A percentile compares a stretch with the other conserved stretches of the same genome.
Evolutionary conservation across 257 asterid species (phyloP).

Genomic region (Forsythia viridissima): DNA sequence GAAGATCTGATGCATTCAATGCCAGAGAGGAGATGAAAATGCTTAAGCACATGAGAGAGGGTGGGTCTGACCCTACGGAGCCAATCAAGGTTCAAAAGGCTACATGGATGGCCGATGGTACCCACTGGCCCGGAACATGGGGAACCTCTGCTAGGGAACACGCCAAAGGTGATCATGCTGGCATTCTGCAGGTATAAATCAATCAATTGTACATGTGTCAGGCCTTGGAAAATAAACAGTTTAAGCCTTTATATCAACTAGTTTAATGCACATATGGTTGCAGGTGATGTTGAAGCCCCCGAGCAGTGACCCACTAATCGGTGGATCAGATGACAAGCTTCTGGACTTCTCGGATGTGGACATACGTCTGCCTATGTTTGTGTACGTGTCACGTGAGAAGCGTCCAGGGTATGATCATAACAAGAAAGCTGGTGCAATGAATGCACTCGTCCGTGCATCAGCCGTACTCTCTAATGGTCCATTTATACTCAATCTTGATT

Average conservation of each 20-base stretch:
- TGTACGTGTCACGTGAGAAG: slow-evolving; percentile 58
- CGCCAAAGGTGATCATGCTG: slow-evolving; percentile 64
- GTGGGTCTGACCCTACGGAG: slow-evolving; percentile 45
- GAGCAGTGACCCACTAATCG: slow-evolving; percentile 46
- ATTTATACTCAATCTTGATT: slow-evolving; percentile 64
- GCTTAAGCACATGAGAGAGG: slow-evolving; percentile 51
- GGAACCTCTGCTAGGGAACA: slow-evolving; percentile 41
- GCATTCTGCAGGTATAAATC: slow-evolving; percentile 48
- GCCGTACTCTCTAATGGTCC: slow-evolving; percentile 62
- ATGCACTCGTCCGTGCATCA: slow-evolving; percentile 63
- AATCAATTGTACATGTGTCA: background rate
- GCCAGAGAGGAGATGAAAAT: slow-evolving; percentile 61
- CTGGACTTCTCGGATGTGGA: slow-evolving; percentile 57
- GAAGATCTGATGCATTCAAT: slow-evolving; percentile 61
- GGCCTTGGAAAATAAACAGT: background rate
- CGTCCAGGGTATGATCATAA: slow-evolving; percentile 67
- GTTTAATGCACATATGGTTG: background rate
- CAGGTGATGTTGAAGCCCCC: slow-evolving; percentile 71
- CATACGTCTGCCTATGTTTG: slow-evolving; percentile 62
- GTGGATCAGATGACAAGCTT: slow-evolving; percentile 45
- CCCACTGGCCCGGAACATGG: slow-evolving; percentile 78
- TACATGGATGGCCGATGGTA: slow-evolving; percentile 82
- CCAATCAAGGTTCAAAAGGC: slow-evolving; percentile 52
- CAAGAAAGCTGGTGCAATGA: slow-evolving; percentile 79
- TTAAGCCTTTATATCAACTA: background rate